Evolutionary conservation across 768 basidiomycete species (phyloP), one percentile per base, ranked within the genome.

Genomic region (Leucocoprinus sp.): DNA sequence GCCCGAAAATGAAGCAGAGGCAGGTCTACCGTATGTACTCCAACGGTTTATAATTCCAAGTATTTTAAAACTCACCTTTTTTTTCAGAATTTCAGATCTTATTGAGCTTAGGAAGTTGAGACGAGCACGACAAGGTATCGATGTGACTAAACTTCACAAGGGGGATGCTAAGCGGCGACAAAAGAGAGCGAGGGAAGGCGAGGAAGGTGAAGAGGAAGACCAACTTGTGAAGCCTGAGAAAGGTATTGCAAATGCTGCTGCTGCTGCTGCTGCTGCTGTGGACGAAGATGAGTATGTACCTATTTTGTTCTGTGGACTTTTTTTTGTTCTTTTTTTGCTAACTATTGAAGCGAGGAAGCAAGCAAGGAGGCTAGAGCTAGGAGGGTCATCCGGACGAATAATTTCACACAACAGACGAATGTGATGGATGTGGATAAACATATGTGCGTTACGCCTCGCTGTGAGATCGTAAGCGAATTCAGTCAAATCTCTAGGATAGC

Each of bases 381-480:
- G 48, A 71, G 80, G 41, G 76, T 82, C 4, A 83, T 93, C 2
- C 71, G 91, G 31, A 69, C 79, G 17, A 95, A 89, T 64, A 96
- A 96, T 65, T 98, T 99, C 59, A 99, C 96, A 0, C 90, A 93
- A 52, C 95, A 97, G 65, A 99, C 95, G 3, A 95, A 96, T 60
- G 79, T 82, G 1, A 73, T 97, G 17, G 95, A 97, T 59, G 93
- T 96, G 19, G 95, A 99, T 67, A 98, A 97, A 59, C 96, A 98
- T 57, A 98, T 98, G 95, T 93, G 47, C 41, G 88, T 68, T 18
- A 19, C 9, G 34, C 39, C 26, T 28, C 7, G 1, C 14, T 7
- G 36, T 1, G n/a, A 11, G 17, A 33, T 42, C 21, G 34, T 4
- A 22, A n/a, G 27, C 29, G 15, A 24, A 27, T 19, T 44, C 38